Evolutionary conservation across 768 basidiomycete genomes (phyloP).

Genomic region (Pisolithus marmoratus): DNA sequence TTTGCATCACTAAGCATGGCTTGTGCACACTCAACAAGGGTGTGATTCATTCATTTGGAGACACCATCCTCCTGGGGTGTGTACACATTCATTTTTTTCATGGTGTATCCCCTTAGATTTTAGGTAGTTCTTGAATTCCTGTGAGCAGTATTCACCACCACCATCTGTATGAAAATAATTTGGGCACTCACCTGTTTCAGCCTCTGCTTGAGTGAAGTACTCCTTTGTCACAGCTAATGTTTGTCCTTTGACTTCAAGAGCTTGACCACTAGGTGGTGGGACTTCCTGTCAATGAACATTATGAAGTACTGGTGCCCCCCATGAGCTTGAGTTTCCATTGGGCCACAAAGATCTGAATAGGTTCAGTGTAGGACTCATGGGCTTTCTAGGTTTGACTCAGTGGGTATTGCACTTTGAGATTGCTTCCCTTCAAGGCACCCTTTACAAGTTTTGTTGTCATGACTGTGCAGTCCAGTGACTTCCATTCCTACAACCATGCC

Average conservation of each 20-base stretch:
- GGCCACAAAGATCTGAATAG: neutral
- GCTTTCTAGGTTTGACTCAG: neutral
- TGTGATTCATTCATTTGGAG: neutral
- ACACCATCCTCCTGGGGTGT: conserved; percentile 2
- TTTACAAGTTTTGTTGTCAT: neutral
- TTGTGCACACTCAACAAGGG: neutral
- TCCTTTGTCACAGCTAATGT: neutral
- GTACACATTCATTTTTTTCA: conserved; percentile 3
- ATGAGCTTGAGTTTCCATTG: too few relatives aligned
- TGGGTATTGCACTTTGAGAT: neutral
- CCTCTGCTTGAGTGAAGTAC: neutral
- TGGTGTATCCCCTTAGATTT: conserved; percentile 4
- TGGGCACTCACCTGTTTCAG: neutral
- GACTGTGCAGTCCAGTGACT: neutral
- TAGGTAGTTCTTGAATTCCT: conserved; percentile 14
- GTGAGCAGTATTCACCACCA: conserved; percentile 22
- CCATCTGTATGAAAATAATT: conserved; percentile 6
- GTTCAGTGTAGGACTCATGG: neutral
- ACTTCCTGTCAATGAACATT: too few relatives aligned
- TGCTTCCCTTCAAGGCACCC: neutral
- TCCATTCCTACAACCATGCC: neutral
- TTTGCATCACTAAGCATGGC: neutral
- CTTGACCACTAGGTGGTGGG: too few relatives aligned
- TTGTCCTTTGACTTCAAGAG: neutral
- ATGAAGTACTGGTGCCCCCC: too few relatives aligned